A percentile compares a stretch with the other conserved stretches of the same genome.
phyloP scores from a whole-genome alignment of 768 basidiomycete species.

The Suillus fuscotomentosus region DNA sequence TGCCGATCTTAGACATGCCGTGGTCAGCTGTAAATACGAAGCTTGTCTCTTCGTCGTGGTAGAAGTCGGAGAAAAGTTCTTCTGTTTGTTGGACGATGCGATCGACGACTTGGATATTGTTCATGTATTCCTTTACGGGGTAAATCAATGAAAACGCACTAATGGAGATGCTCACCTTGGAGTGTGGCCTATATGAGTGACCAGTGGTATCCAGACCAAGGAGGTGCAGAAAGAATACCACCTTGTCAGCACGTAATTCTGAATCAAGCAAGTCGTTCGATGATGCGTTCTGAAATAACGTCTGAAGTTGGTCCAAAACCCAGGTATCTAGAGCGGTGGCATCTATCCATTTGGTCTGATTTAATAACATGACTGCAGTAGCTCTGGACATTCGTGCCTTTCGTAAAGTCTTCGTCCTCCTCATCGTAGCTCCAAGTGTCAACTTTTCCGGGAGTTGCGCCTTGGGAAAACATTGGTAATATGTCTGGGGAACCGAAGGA shows the following conservation, averaged over 20 bases:
- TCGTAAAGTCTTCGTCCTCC: constrained; percentile 83
- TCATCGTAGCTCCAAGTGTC: constrained; percentile 75
- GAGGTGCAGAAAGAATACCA: constrained; percentile 81
- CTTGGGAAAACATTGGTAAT: constrained; percentile 81
- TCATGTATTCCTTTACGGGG: constrained; percentile 73
- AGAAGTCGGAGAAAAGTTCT: constrained; percentile 59
- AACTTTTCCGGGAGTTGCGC: constrained; percentile 68
- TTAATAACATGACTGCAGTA: not conserved
- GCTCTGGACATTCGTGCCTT: constrained; percentile 44
- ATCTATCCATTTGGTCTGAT: constrained; percentile 39
- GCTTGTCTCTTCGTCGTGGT: constrained; percentile 63
- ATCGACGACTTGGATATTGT: constrained; percentile 80
- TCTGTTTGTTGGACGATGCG: constrained; percentile 68
- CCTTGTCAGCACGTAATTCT: constrained; percentile 55
- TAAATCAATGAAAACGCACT: not conserved
- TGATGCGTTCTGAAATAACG: constrained; percentile 64
- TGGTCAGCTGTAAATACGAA: constrained; percentile 88
- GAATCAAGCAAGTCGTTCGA: constrained; percentile 44
- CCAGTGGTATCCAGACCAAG: constrained; percentile 86
- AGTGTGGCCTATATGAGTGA: constrained; percentile 83
- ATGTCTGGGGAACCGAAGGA: constrained; percentile 90
- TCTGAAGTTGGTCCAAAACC: constrained; percentile 70
- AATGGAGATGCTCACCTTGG: constrained; percentile 42
- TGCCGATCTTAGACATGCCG: constrained; percentile 86
- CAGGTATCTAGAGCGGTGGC: constrained; percentile 76